These are phyloP conservation scores for Achlya hypogyna DNA, from an alignment of 352 stramenopile species.

Conservation along the genomic window DNA sequence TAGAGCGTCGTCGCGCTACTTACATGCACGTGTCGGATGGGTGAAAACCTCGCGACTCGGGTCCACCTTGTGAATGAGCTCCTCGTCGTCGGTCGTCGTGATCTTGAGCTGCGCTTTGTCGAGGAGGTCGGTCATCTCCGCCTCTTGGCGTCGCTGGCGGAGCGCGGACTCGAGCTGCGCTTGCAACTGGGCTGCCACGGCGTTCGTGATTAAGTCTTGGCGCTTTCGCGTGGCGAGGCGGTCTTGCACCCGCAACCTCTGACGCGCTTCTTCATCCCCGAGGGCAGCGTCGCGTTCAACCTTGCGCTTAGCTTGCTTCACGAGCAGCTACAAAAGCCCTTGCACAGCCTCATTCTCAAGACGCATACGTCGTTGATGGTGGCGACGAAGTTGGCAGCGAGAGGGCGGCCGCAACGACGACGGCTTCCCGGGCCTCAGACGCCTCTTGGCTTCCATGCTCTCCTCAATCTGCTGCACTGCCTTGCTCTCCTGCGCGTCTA, in stretches of 20 bases:
- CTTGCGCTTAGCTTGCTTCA: background rate
- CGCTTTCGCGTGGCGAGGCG: conserved; percentile 10
- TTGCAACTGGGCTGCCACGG: conserved; percentile 6
- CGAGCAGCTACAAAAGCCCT: background rate
- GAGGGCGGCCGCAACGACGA: background rate
- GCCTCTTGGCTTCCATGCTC: conserved; percentile 15
- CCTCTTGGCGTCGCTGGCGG: conserved; percentile 21
- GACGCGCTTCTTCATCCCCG: background rate
- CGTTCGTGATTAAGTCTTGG: background rate
- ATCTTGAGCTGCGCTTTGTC: conserved; percentile 14
- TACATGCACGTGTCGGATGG: conserved; percentile 8
- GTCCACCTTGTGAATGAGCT: background rate
- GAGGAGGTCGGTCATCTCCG: conserved; percentile 25
- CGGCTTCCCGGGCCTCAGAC: conserved; percentile 6
- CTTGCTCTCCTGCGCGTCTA: conserved; percentile 19
- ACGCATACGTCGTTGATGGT: conserved; percentile 23
- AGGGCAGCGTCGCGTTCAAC: conserved; percentile 8
- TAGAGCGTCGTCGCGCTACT: conserved; percentile 26
- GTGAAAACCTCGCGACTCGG: background rate
- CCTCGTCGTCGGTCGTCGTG: conserved; percentile 1
- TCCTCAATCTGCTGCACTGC: conserved; percentile 22
- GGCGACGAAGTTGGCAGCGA: conserved; percentile 23
- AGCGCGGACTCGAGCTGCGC: conserved; percentile 20
- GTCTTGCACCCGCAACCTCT: conserved; percentile 4
- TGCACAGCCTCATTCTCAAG: conserved; percentile 8